These are phyloP conservation scores for Hevea brasiliensis DNA, from an alignment of 345 rosid genomes.

Conservation along the genomic window DNA sequence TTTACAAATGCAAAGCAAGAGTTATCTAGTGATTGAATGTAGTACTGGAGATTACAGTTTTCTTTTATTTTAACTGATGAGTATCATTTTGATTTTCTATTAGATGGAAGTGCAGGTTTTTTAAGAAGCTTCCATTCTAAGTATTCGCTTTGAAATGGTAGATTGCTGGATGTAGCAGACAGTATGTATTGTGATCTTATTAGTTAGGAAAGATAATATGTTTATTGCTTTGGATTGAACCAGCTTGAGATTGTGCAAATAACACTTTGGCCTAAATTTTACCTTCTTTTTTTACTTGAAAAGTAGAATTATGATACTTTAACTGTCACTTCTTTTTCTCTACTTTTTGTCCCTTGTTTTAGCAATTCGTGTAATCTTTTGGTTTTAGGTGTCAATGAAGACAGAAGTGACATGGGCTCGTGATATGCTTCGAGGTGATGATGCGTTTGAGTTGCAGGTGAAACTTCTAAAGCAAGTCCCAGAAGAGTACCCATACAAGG, in stretches of 20 bases:
- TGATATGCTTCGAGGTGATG: constrained; percentile 81
- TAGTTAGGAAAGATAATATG: neutral
- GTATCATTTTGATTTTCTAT: neutral
- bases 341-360: neutral
- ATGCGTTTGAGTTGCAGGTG: constrained; percentile 82
- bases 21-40: neutral
- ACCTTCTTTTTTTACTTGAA: neutral
- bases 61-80: neutral
- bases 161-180: neutral
- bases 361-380: neutral
- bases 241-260: neutral
- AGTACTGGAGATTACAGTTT: neutral
- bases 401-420: constrained; percentile 85
- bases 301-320: no score
- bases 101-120: neutral
- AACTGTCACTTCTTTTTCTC: neutral
- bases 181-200: neutral
- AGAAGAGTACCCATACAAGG: constrained; percentile 93
- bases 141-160: neutral
- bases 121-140: neutral
- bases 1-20: neutral
- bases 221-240: neutral
- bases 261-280: neutral
- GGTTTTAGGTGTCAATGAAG: constrained; percentile 85
- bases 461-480: constrained; percentile 82